Conservation (phyloP, 75 land plant species). For the Cryptomeria japonica region DNA sequence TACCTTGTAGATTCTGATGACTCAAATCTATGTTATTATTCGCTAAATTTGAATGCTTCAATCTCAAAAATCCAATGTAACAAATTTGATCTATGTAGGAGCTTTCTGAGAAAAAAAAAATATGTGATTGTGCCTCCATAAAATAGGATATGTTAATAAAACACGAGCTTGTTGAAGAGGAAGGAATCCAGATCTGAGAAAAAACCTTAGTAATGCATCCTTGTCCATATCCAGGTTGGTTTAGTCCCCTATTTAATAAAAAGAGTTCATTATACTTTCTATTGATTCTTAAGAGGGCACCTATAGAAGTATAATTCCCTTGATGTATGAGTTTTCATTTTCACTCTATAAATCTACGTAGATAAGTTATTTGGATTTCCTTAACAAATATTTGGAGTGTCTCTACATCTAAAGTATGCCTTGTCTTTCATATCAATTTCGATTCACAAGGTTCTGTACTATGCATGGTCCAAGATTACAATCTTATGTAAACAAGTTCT, state of each 20-base stretch:
- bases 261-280: not conserved
- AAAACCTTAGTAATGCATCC: not conserved
- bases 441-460: not conserved
- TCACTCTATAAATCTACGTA: no score
- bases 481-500: not conserved
- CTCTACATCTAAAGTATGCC: not conserved
- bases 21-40: not conserved
- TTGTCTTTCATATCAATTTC: not conserved
- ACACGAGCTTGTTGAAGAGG: not conserved
- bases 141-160: not conserved
- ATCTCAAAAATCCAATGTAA: not conserved
- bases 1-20: not conserved
- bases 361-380: not conserved
- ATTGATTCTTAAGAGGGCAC: not conserved
- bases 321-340: not conserved
- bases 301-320: not conserved
- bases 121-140: slow-evolving; percentile 1
- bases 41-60: not conserved
- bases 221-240: not conserved
- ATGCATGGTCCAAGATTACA: not conserved
- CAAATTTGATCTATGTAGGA: slow-evolving; percentile 12
- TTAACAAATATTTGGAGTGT: not conserved
- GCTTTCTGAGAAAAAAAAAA: slow-evolving; percentile 9
- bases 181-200: not conserved
- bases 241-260: not conserved